Base-by-base conservation (phyloP, 495 filamentous ascomycete species). In the Penicillium tannophilum region DNA sequence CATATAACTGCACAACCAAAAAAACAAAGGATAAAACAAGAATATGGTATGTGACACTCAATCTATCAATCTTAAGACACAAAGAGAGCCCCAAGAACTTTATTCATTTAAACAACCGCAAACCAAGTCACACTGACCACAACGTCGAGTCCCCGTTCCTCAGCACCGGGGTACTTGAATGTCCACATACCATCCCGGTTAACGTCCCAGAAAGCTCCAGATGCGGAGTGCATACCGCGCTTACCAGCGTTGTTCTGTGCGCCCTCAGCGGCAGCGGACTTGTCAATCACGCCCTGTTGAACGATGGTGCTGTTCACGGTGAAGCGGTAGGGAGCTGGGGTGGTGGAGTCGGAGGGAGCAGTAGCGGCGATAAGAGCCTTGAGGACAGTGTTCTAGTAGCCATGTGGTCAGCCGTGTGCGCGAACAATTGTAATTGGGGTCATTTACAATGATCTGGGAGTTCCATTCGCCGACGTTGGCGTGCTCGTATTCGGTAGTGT, bases 131-230 rank as follows among this genome's bases (percentile, higher is more conserved):
- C 80, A 70, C 86, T 92, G 52, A 98, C 82, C 55, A 98, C 91
- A 52, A 96, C 87, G 72, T 97, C 94, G 74, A 98, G 80, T 9
- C 93, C 94, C 79, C 85, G 88, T 69, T 77, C 84, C 75, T 92
- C 90, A 20, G 85, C 88, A 54, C 84, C 90, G 64, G 93, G 89
- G 71, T 90, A 96, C 79, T 98, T 98, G 79, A 87, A 95, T 69
- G 87, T 97, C 91, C 91, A 98, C 89, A 95, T 96, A 52, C 94
- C 94, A 67, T 98, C 94, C 56, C 86, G 91, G 80, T 95, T 93
- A 66, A 94, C 91, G 70, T 98, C 93, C 94, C 94, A 98, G 80
- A 89, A 98, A 2, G 92, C 95, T 42, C 91, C 94, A 1, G 89
- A 90, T 16, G 94, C 94, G 60, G 86, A 90, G 80, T 98, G 94